Conservation (phyloP, 495 filamentous ascomycete species). For the Penicillium pulvis region DNA sequence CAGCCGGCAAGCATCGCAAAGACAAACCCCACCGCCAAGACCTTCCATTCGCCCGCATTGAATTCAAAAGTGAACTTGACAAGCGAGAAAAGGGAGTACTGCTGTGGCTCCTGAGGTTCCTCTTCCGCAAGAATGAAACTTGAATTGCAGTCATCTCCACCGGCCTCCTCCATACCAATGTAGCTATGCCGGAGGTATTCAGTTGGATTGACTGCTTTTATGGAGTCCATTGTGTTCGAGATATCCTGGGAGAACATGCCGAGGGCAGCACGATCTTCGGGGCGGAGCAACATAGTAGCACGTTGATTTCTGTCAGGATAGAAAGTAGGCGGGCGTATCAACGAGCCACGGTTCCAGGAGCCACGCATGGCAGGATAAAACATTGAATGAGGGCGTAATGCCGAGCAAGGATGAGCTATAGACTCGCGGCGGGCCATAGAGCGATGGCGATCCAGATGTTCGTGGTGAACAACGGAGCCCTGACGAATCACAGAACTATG, state of each 20-base stretch:
- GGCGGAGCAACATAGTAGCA: constrained; percentile 7
- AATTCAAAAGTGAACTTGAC: constrained; percentile 83
- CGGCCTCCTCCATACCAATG: constrained; percentile 31
- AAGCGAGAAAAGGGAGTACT: constrained; percentile 79
- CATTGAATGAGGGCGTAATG: not conserved
- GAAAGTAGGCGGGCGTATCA: constrained; percentile 2
- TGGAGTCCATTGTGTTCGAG: constrained; percentile 4
- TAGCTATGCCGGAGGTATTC: constrained; percentile 8
- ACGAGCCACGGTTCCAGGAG: constrained; percentile 1
- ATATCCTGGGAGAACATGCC: constrained; percentile 21
- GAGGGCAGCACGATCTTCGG: constrained; percentile 21
- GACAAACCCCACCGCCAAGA: constrained; percentile 76
- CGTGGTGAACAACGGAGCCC: not conserved
- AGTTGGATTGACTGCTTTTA: constrained; percentile 4
- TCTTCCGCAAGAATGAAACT: constrained; percentile 65
- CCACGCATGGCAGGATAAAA: constrained; percentile 8
- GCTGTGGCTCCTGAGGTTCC: constrained; percentile 43
- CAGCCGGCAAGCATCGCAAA: constrained; percentile 80
- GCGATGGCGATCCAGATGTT: not conserved
- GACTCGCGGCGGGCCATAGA: not conserved
- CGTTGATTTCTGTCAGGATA: not conserved
- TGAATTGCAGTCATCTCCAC: constrained; percentile 72
- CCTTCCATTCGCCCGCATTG: constrained; percentile 71
- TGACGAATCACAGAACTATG: not conserved
- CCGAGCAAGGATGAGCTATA: not conserved